These are phyloP conservation scores for Actinidia chinensis DNA, from an alignment of 179 eudicot genomes.

Conservation along the genomic window DNA sequence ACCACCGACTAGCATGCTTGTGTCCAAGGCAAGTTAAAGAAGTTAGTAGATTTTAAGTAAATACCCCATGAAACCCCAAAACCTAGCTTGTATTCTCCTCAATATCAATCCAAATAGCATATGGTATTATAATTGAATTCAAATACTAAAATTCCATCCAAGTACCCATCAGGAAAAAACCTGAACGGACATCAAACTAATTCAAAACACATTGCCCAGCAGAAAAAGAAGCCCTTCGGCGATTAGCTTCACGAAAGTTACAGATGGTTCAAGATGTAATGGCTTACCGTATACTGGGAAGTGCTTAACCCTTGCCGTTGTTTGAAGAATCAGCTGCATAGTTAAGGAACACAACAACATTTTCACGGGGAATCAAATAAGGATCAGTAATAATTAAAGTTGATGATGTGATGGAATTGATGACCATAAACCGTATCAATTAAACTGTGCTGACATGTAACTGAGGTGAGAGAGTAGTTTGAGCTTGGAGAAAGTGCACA, in stretches of 20 bases:
- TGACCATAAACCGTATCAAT: neutral
- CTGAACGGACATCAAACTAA: constrained; percentile 59
- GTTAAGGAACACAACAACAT: neutral
- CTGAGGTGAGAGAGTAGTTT: constrained; percentile 6
- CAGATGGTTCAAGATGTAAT: constrained; percentile 86
- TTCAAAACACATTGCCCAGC: constrained; percentile 80
- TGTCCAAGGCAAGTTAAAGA: neutral
- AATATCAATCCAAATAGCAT: constrained; percentile 5
- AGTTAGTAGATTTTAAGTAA: neutral
- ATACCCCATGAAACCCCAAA: constrained; percentile 3
- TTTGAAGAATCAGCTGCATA: constrained; percentile 81
- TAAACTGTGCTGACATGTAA: neutral
- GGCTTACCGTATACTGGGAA: constrained; percentile 89
- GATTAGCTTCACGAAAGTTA: constrained; percentile 94
- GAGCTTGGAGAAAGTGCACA: no score
- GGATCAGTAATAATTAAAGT: neutral
- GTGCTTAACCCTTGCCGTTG: constrained; percentile 62
- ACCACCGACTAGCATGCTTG: neutral
- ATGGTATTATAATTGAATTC: neutral
- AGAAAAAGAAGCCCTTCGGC: constrained; percentile 89
- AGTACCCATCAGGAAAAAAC: constrained; percentile 61
- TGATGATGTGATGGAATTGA: no score
- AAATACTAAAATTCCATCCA: constrained; percentile 15
- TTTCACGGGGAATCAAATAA: neutral
- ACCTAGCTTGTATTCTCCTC: neutral